Base-by-base conservation (phyloP, 129 eudicot genomes). In the Escallonia rubra region DNA sequence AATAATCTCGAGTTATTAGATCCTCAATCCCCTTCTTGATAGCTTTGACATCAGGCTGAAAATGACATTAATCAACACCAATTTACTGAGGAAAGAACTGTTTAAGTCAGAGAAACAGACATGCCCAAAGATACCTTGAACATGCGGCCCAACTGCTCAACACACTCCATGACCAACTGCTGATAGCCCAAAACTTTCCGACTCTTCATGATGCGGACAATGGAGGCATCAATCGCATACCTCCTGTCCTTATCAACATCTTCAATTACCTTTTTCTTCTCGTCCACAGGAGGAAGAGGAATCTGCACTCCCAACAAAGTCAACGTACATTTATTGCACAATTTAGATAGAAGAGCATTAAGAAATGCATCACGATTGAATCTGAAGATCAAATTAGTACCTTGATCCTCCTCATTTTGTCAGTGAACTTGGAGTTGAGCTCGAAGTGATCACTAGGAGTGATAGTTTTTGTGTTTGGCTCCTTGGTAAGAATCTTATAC, bases 111-210 rank as follows among this genome's bases (percentile, higher is more conserved):
- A 0, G 40, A 43, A 42, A 40, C 13, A 38, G 46, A 23, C 16
- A 23, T 52, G 6, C 39, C 16, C 10, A 71, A 44, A 34, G 12
- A 11, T 86, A 86, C 97, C 94, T 91, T 91, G 74, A 88, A 91
- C 96, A 85, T 91, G 74, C 96, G 96, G n/a, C 97, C 92, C 83
- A 91, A 65, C 67, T 91, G 97, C 78, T 91, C 97, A 43, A 88
- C 96, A 34, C 97, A 91, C 76, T 91, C 97, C 83, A 84, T 87
- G 62, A 87, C 95, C 80, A 88, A 77, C 69, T 87, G 97, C 72
- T 91, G 97, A 71, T 91, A 83, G 16, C 91, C 91, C 81, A 91
- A 61, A 54, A 87, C 89, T 69, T 91, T 88, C 61, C 97, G 76
- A 62, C 97, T 91, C 75, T 91, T 91, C 97, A 91, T 91, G 45